Percentiles rank a stretch among this genome's conserved stretches.
These are phyloP conservation scores for Lactifluus piperatus DNA, from an alignment of 768 basidiomycete genomes.

Conservation along the genomic window DNA sequence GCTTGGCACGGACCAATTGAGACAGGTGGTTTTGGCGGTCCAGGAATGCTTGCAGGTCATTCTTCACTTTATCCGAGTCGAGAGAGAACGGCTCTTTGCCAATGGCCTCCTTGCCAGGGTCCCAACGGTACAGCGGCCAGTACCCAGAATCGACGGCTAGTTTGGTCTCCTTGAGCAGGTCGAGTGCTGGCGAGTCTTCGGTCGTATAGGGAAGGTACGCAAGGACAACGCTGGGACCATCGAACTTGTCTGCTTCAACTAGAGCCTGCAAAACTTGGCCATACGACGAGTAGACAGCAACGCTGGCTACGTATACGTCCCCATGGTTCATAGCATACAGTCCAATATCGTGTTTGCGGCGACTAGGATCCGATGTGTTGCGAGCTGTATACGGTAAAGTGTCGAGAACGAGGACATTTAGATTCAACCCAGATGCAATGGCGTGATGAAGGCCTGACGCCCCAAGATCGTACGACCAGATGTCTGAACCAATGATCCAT, in stretches of 20 bases:
- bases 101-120: constrained; percentile 70
- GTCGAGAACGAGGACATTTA: constrained; percentile 95
- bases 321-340: constrained; percentile 99
- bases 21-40: constrained; percentile 97
- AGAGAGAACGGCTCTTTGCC: constrained; percentile 84
- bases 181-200: constrained; percentile 71
- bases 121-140: constrained; percentile 98
- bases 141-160: constrained; percentile 92
- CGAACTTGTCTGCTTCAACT: constrained; percentile 82
- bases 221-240: constrained; percentile 85
- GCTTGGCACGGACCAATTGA: constrained; percentile 77
- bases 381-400: constrained; percentile 82
- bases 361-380: constrained; percentile 54
- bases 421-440: constrained; percentile 81
- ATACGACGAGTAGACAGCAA: constrained; percentile 95
- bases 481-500: constrained; percentile 98
- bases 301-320: constrained; percentile 90
- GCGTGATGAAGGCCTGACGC: constrained; percentile 92
- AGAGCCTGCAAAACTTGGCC: constrained; percentile 87
- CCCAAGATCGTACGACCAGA: constrained; percentile 96
- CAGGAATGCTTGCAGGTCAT: constrained; percentile 87
- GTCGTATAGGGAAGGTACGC: constrained; percentile 87
- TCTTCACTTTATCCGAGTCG: constrained; percentile 90
- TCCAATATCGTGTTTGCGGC: constrained; percentile 93
- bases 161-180: constrained; percentile 96